These are phyloP conservation scores for Udeniomyces megalosporus DNA, from an alignment of 768 basidiomycete species.

Conservation along the genomic window DNA sequence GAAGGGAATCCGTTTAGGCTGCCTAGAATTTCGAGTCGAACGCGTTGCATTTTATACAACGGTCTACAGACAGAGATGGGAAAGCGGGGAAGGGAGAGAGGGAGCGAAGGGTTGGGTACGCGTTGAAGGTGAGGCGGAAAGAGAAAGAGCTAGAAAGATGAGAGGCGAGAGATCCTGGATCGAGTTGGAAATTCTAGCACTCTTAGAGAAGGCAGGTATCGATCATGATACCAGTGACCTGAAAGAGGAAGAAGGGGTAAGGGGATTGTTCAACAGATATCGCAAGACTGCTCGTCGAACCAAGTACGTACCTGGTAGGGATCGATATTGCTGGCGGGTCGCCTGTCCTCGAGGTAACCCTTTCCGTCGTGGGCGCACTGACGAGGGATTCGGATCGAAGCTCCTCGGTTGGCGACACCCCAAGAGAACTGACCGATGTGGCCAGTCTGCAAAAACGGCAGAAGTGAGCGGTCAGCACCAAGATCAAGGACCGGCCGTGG, in stretches of 20 bases:
- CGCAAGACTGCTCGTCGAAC: no score
- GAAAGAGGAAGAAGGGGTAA: no score
- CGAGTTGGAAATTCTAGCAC: no score
- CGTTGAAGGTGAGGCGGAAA: neutral
- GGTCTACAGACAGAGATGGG: no score
- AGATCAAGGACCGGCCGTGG: neutral
- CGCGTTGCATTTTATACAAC: no score
- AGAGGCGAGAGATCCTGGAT: no score
- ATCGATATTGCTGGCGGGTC: conserved; percentile 92
- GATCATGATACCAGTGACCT: conserved; percentile 56
- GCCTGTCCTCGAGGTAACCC: conserved; percentile 33
- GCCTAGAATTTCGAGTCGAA: no score
- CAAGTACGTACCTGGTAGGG: conserved; percentile 98
- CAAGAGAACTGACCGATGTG: conserved; percentile 81
- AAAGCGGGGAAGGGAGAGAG: no score
- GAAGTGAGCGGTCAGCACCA: neutral
- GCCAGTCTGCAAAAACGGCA: conserved; percentile 44
- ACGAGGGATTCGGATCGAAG: conserved; percentile 87
- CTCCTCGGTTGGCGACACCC: conserved; percentile 94
- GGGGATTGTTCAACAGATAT: no score
- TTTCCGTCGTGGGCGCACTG: conserved; percentile 83
- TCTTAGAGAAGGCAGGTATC: no score
- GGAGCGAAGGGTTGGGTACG: neutral
- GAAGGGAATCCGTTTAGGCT: no score
- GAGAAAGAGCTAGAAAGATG: neutral